Evolutionary conservation across 1,284 basidiomycete genomes (phyloP).

Genomic region (Thelephora terrestris): DNA sequence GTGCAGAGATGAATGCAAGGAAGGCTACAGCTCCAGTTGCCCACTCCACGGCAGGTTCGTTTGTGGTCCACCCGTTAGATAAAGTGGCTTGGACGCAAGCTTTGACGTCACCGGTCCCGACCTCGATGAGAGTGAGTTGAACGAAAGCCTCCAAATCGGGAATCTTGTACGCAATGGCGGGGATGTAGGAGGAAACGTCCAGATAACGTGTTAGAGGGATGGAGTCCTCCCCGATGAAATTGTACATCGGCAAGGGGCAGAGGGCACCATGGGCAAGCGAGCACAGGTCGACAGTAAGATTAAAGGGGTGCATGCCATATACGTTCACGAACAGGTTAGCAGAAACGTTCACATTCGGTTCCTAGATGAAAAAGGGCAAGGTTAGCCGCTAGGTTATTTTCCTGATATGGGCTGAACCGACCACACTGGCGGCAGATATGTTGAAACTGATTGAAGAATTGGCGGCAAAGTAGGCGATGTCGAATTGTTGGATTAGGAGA

Average conservation of each 20-base stretch:
- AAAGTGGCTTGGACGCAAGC: conserved; percentile 90
- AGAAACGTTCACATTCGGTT: conserved; percentile 66
- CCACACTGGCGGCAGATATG: conserved; percentile 64
- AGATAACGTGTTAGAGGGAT: conserved; percentile 60
- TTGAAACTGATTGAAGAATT: conserved; percentile 71
- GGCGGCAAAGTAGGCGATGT: conserved; percentile 60
- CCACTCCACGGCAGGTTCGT: conserved; percentile 72
- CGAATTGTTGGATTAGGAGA: conserved; percentile 74
- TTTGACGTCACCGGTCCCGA: conserved; percentile 57
- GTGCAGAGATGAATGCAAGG: conserved; percentile 54
- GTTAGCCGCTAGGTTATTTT: conserved; percentile 6
- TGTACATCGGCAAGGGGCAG: conserved; percentile 81
- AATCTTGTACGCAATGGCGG: conserved; percentile 75
- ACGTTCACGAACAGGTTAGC: conserved; percentile 74
- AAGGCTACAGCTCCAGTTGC: conserved; percentile 63
- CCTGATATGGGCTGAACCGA: conserved; percentile 26
- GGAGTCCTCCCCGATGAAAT: conserved; percentile 75
- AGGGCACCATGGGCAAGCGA: conserved; percentile 64
- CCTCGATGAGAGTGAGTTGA: conserved; percentile 67
- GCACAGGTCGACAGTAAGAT: conserved; percentile 75
- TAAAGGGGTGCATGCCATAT: conserved; percentile 72
- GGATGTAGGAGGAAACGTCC: conserved; percentile 48
- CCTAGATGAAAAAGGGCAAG: conserved; percentile 29
- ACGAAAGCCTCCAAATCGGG: conserved; percentile 90
- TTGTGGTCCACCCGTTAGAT: conserved; percentile 82